Evolutionary conservation across 2,329 filamentous ascomycete species (phyloP).

Genomic region (Venturia effusa): DNA sequence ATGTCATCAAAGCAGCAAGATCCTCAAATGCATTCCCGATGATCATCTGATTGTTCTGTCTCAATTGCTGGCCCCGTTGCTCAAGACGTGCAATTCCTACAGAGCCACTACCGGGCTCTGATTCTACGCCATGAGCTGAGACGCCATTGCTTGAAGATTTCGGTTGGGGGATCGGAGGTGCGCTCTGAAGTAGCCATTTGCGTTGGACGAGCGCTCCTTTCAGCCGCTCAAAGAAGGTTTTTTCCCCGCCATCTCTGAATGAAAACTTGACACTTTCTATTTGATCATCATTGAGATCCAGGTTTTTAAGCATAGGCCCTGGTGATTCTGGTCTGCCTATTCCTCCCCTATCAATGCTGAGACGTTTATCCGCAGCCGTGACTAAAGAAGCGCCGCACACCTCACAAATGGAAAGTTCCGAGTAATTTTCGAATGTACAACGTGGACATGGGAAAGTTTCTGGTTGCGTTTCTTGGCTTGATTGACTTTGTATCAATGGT

Average conservation of each 20-base stretch:
- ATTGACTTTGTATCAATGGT: background rate
- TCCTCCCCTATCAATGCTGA: conserved; percentile 24
- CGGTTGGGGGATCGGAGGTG: conserved; percentile 71
- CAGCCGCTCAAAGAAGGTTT: conserved; percentile 78
- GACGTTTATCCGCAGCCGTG: conserved; percentile 36
- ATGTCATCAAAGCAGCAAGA: conserved; percentile 91
- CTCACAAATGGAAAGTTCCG: conserved; percentile 75
- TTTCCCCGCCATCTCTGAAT: conserved; percentile 80
- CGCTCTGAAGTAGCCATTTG: conserved; percentile 88
- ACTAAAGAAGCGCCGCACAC: conserved; percentile 75
- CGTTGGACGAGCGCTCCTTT: conserved; percentile 82
- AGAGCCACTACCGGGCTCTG: conserved; percentile 38
- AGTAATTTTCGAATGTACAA: conserved; percentile 91
- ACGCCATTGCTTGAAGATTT: conserved; percentile 22
- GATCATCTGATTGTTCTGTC: conserved; percentile 85
- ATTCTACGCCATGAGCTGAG: conserved; percentile 17
- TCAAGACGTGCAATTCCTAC: conserved; percentile 91
- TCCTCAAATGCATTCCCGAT: conserved; percentile 95
- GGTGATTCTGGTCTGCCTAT: conserved; percentile 44
- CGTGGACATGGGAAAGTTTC: conserved; percentile 51
- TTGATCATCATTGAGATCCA: conserved; percentile 44
- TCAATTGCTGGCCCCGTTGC: conserved; percentile 68
- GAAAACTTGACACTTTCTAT: conserved; percentile 80
- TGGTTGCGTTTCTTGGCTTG: background rate
- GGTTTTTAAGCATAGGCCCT: conserved; percentile 49